Evolutionary conservation across 2,329 filamentous ascomycete genomes (phyloP), one percentile per base, ranked within the genome.

Genomic region (Rutstroemia sp.): DNA sequence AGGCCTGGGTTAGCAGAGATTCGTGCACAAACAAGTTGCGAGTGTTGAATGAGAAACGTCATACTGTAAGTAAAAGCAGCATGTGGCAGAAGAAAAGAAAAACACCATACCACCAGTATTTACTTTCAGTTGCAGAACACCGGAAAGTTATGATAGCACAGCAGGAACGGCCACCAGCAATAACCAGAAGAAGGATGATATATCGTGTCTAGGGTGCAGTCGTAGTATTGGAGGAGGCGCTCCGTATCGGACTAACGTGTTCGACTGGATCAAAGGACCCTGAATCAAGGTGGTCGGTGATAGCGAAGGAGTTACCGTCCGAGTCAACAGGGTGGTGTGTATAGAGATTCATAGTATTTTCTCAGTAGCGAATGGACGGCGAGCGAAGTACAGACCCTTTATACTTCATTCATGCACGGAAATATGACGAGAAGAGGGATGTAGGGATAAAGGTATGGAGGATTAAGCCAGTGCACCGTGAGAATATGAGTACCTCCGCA

Each of bases 291-390:
- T 17, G 27, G 23, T 27, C 12, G 34, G 17, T 49, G 51, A 42
- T 48, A n/a, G 30, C 17, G 27, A 55, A 50, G 23, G 27, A 17
- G 27, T 44, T 44, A n/a, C 17, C 38, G 10, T 51, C 39, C 39
- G 39, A 42, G 17, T 42, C 16, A 19, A 42, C 39, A 42, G 17
- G 16, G 39, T 42, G 16, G 14, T n/a, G 52, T 54, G 23, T 48
- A 34, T 14, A 54, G 21, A 48, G 38, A 37, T 23, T 44, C 53
- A 55, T 55, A 55, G 48, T 37, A 55, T 55, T 42, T 42, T 17
- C 23, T 19, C 4, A 17, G 42, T 17, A 19, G 17, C 17, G 23
- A 25, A n/a, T 50, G 23, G 21, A 17, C 45, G 34, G 46, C 25
- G 16, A 42, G 39, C n/a, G 53, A 42, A 38, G 39, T 38, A 41